These are phyloP conservation scores for Polymyxa betae DNA, from an alignment of 208 protist species.

Conservation along the genomic window DNA sequence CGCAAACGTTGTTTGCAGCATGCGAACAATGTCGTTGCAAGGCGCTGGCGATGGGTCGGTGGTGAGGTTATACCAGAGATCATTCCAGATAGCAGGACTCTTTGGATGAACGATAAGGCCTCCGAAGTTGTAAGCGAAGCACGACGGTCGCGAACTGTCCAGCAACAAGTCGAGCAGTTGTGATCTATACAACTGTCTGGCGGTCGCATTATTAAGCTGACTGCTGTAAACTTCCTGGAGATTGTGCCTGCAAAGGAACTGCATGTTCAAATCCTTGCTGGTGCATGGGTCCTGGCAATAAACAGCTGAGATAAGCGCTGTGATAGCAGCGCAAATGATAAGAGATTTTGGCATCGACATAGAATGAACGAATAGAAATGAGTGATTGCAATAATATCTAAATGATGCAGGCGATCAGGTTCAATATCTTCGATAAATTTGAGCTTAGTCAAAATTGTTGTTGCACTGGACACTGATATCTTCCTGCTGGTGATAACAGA, in stretches of 20 bases:
- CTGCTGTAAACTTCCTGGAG: background rate
- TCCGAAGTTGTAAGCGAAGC: background rate
- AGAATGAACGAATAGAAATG: too few species aligned
- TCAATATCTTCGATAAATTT: too few species aligned
- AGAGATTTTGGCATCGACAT: too few species aligned
- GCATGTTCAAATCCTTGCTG: too few species aligned
- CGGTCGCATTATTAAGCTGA: background rate
- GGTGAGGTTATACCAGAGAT: background rate
- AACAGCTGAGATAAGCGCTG: too few species aligned
- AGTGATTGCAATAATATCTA: too few species aligned
- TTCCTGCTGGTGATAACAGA: too few species aligned
- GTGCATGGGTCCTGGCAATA: too few species aligned
- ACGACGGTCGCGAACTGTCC: background rate
- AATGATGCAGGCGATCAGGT: too few species aligned
- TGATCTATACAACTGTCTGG: background rate
- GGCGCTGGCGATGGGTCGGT: background rate
- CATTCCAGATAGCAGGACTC: background rate
- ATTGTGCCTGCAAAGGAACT: background rate
- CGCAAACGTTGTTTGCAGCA: background rate
- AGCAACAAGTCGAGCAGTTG: background rate
- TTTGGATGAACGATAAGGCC: background rate
- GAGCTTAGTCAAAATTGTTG: too few species aligned
- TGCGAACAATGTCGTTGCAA: background rate
- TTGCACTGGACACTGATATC: too few species aligned
- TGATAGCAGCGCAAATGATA: too few species aligned